These are phyloP conservation scores for Purpureocillium lavendulum DNA, from an alignment of 2,329 filamentous ascomycete genomes.

Conservation along the genomic window DNA sequence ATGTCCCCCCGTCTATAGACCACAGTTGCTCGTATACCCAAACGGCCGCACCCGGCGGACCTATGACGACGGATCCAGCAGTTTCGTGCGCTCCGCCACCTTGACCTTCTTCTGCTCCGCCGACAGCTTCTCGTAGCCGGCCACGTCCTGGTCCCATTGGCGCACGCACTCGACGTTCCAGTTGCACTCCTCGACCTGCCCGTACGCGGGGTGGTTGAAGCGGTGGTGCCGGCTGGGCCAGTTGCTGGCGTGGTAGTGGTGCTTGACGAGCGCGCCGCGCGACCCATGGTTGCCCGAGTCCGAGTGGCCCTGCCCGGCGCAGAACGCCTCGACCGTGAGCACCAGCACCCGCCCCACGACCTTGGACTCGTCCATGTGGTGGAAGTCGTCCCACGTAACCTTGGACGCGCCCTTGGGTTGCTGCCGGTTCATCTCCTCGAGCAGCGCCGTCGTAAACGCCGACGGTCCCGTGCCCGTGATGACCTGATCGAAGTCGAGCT, in stretches of 20 bases:
- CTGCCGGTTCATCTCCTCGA: constrained; percentile 51
- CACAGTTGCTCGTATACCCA: too few species aligned
- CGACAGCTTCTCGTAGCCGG: constrained; percentile 48
- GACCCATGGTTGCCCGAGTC: constrained; percentile 63
- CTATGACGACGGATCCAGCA: too few species aligned
- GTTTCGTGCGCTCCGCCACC: constrained; percentile 22
- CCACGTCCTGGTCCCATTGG: constrained; percentile 57
- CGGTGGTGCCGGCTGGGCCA: constrained; percentile 62
- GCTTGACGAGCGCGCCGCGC: constrained; percentile 58
- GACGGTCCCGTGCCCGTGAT: constrained; percentile 66
- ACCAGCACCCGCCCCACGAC: constrained; percentile 57
- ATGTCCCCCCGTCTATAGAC: too few species aligned
- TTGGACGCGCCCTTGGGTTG: constrained; percentile 18
- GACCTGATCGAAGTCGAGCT: constrained; percentile 63
- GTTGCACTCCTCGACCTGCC: constrained; percentile 63
- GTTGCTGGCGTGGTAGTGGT: constrained; percentile 67
- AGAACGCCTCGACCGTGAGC: constrained; percentile 63
- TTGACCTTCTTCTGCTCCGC: constrained; percentile 50
- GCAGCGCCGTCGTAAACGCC: constrained; percentile 57
- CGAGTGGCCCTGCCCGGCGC: constrained; percentile 65
- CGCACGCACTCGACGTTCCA: constrained; percentile 58
- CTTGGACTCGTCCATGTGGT: constrained; percentile 57
- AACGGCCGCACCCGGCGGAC: too few species aligned
- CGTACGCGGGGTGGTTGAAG: constrained; percentile 59
- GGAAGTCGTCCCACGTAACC: constrained; percentile 57